phyloP scores from a whole-genome alignment of 2,329 filamentous ascomycete species.

The Penicillium sp. region DNA sequence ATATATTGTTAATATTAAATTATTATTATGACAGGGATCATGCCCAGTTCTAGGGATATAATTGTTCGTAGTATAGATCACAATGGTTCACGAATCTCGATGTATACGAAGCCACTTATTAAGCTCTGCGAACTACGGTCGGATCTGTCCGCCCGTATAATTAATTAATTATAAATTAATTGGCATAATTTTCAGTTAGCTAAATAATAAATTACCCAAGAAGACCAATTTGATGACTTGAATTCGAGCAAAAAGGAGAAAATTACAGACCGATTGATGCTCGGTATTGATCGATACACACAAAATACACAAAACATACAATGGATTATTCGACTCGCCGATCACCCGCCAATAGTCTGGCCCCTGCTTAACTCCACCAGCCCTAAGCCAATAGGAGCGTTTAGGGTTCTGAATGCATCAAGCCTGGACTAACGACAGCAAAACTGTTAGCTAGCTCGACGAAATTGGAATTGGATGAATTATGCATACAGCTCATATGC shows the following conservation, averaged over 20 bases:
- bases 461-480: too few species aligned
- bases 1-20: background rate
- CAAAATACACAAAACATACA: background rate
- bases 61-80: background rate
- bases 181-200: too few species aligned
- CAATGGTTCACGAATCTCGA: background rate
- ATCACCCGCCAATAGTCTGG: slow-evolving; percentile 8
- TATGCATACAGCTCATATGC: background rate
- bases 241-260: too few species aligned
- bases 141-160: too few species aligned
- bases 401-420: background rate
- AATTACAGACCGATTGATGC: too few species aligned
- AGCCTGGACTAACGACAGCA: too few species aligned
- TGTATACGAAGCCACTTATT: background rate
- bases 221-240: background rate
- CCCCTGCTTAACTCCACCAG: background rate
- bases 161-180: too few species aligned
- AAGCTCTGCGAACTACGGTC: too few species aligned
- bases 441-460: too few species aligned
- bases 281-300: too few species aligned
- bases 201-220: background rate
- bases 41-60: background rate
- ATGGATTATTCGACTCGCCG: background rate
- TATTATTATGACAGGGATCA: background rate
- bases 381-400: background rate